Base-by-base conservation (phyloP, 805 yeast genomes). In the Metschnikowia anglica region DNA sequence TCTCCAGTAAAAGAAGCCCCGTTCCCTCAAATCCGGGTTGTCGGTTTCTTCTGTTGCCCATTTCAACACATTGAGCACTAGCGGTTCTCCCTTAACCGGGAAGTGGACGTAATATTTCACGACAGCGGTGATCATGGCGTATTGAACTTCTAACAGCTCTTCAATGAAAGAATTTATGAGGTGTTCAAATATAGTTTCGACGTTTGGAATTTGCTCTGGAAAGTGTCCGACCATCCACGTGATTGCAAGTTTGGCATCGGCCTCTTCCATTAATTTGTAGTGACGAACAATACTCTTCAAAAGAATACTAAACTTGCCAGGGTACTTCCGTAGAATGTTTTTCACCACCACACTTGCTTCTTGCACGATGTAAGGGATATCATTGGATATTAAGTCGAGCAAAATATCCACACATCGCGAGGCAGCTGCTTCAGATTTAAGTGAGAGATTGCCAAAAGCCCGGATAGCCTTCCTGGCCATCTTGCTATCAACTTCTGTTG, bases 1-100 rank as follows among this genome's bases (percentile, higher is more conserved):
- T 44, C 96, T 73, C 93, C 95, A 85, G 65, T 91, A 90, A 65
- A 88, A 80, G 56, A 72, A 83, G 0, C 91, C 97, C 29, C 96
- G 66, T 51, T 88, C 95, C 47, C 97, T 73, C 9, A 89, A 63
- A 63, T 91, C 98, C 0, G 97, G 96, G 53, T 88, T 83, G 48
- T 82, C 81, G 1, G 73, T 68, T 10, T 81, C 85, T 51, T 88
- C 93, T 0, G 95, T 85, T 6, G 89, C 85, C 59, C 70, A 62
- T 54, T 80, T 81, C 42, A 89, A 64, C 0, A 84, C 68, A 25
- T 72, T 69, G 27, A 87, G 66, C 2, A 88, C 78, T 10, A 83
- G 55, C 2, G 66, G 56, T 52, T 84, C 85, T 2, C 83, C 81
- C 23, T 64, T 54, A 3, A 68, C 58, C 0, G 89, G 87, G 20